These are phyloP conservation scores for Macrophomina phaseolina DNA, from an alignment of 2,329 filamentous ascomycete species.

Conservation along the genomic window DNA sequence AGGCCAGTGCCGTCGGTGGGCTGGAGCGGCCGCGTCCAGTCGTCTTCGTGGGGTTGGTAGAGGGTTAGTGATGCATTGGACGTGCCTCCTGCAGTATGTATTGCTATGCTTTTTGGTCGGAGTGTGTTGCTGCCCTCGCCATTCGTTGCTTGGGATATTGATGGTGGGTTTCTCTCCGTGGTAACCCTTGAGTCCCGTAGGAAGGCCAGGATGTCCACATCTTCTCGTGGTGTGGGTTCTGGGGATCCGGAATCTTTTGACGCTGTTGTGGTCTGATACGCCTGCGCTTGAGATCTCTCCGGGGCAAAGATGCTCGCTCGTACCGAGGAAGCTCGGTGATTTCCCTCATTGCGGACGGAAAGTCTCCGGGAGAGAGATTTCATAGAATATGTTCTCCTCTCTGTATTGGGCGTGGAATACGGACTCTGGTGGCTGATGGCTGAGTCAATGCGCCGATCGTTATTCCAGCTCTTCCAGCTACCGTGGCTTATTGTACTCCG, in stretches of 20 bases:
- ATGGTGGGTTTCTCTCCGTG: not conserved
- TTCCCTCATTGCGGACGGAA: not conserved
- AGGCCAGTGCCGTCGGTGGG: not conserved
- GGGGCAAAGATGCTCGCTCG: not conserved
- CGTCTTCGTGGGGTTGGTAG: conserved; percentile 6
- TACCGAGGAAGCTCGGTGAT: not conserved
- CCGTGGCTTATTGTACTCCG: conserved; percentile 5
- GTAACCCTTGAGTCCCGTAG: not conserved
- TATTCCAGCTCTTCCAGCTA: conserved; percentile 14
- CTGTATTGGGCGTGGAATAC: not conserved
- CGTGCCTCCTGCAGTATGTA: not conserved
- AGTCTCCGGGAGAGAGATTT: not conserved
- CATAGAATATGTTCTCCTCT: conserved; percentile 2
- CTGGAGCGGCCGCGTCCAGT: not conserved
- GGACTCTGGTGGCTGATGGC: conserved; percentile 5
- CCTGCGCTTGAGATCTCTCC: not conserved
- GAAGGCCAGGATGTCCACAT: not conserved
- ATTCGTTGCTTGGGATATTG: not conserved
- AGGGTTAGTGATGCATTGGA: not conserved
- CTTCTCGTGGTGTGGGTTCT: not conserved
- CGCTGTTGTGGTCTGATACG: not conserved
- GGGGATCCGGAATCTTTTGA: not conserved
- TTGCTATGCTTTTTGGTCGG: conserved; percentile 8
- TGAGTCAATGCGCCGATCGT: conserved; percentile 7
- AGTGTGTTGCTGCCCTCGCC: not conserved